Percentiles rank a stretch among this genome's conserved stretches.
Conservation (phyloP, 2,329 filamentous ascomycete species). For the Cercospora citrullina region DNA sequence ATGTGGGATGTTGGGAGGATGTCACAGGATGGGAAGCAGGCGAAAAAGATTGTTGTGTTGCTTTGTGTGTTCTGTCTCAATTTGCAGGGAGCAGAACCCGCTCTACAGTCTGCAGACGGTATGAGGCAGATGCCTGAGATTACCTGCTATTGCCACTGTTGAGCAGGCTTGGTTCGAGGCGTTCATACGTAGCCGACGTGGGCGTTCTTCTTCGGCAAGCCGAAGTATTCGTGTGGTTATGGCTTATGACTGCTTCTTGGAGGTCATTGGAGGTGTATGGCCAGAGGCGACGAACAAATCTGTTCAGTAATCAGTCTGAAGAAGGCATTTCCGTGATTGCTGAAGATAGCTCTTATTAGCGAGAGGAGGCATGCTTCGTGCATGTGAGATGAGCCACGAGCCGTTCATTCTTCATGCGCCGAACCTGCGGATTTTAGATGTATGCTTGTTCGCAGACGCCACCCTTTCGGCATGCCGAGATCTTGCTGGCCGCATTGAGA, state of each 20-base stretch:
- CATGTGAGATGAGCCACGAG: background rate
- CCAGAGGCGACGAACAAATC: background rate
- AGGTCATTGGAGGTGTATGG: background rate
- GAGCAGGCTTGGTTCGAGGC: background rate
- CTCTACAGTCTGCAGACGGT: background rate
- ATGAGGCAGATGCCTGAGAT: background rate
- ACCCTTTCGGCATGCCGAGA: background rate
- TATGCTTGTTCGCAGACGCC: background rate
- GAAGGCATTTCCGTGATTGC: background rate
- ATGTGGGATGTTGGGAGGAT: background rate
- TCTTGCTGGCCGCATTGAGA: background rate
- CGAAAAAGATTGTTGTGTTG: background rate
- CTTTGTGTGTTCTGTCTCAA: background rate
- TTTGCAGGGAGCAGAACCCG: no score
- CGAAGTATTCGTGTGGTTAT: background rate
- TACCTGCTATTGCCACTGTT: background rate
- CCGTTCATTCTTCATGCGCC: background rate
- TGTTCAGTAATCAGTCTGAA: background rate
- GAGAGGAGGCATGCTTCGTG: background rate
- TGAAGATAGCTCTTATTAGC: background rate
- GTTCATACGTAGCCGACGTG: background rate
- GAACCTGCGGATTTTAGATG: background rate
- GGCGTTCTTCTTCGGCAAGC: background rate
- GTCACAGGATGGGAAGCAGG: background rate
- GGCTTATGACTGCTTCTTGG: background rate